phyloP scores from a whole-genome alignment of 352 stramenopile genomes.

The Plasmopara halstedii region DNA sequence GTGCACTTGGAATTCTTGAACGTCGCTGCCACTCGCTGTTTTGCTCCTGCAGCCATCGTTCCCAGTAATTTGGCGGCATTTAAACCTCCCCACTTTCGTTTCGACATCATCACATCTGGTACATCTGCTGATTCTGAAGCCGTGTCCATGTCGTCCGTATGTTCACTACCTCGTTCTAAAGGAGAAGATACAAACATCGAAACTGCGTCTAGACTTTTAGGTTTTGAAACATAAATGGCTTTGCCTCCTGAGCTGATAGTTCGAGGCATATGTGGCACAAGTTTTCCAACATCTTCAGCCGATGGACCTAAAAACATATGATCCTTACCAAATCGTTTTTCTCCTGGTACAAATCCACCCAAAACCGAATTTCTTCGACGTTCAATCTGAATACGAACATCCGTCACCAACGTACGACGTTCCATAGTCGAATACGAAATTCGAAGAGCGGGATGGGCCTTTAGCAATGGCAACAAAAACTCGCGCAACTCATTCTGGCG shows the following conservation, averaged over 20 bases:
- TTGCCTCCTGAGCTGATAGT: slow-evolving; percentile 48
- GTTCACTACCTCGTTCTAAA: slow-evolving; percentile 19
- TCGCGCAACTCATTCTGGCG: slow-evolving; percentile 48
- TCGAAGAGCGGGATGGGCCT: slow-evolving; percentile 55
- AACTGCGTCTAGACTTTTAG: slow-evolving; percentile 20
- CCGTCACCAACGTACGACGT: slow-evolving; percentile 65
- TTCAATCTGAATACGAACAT: slow-evolving; percentile 75
- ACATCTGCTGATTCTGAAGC: slow-evolving; percentile 15
- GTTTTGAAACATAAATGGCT: slow-evolving; percentile 66
- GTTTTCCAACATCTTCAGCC: slow-evolving; percentile 52
- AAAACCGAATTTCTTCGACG: slow-evolving; percentile 55
- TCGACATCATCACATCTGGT: slow-evolving; percentile 13
- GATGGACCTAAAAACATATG: slow-evolving; percentile 66
- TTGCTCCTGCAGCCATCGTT: slow-evolving; percentile 59
- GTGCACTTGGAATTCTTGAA: slow-evolving; percentile 60
- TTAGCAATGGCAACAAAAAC: slow-evolving; percentile 64
- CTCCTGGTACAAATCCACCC: slow-evolving; percentile 36
- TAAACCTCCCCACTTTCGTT: slow-evolving; percentile 48
- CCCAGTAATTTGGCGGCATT: slow-evolving; percentile 63
- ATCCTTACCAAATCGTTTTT: slow-evolving; percentile 60
- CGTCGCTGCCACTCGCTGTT: slow-evolving; percentile 60
- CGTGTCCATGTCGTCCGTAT: slow-evolving; percentile 27
- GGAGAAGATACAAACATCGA: slow-evolving; percentile 11
- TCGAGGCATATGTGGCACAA: slow-evolving; percentile 58
- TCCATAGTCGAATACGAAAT: slow-evolving; percentile 64